Base-by-base conservation (phyloP, 257 asterid species). In the Solanum ossicruentum region DNA sequence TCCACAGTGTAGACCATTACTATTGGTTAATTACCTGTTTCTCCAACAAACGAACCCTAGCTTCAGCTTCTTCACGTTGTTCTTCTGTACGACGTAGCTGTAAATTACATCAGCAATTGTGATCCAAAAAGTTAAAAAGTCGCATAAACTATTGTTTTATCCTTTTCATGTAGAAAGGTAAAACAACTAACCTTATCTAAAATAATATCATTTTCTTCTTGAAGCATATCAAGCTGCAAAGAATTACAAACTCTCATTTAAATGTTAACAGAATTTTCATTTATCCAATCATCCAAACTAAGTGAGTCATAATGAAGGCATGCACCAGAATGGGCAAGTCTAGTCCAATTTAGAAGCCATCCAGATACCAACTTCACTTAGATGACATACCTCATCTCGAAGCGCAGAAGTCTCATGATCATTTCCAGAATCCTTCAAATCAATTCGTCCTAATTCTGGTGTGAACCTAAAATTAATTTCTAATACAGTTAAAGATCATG, bases 191-290 rank as follows among this genome's bases (percentile, higher is more conserved):
- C 99, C 99, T 97, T 97, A 81, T 97, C 98, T 85, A 92, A 83
- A 87, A 97, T 89, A 83, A 20, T 78, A 45, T 95, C 98, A 88
- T 97, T 95, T 89, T 97, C 99, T 88, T 97, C 99, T 89, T 92
- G 98, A 84, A 95, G 88, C 98, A 97, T 95, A 88, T 97, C 99
- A 87, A 97, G 93, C 99, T 97, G 98, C 92, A 95, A 86, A 86
- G 86, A 66, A 80, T 83, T 80, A 23, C 82, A 57, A 87, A 66
- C 83, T 75, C 80, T 75, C 20, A 85, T 82, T 84, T 85, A 61
- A 83, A 32, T 51, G 58, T 47, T 78, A 67, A 83, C 63, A 51
- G n/a, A 77, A 78, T 28, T 52, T 47, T 52, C 43, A 52, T 78
- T 8, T 52, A 78, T 52, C 82, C 65, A 78, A 52, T 51, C 28